phyloP scores from a whole-genome alignment of 2,329 filamentous ascomycete genomes.

The Sphaerostilbella broomeana region DNA sequence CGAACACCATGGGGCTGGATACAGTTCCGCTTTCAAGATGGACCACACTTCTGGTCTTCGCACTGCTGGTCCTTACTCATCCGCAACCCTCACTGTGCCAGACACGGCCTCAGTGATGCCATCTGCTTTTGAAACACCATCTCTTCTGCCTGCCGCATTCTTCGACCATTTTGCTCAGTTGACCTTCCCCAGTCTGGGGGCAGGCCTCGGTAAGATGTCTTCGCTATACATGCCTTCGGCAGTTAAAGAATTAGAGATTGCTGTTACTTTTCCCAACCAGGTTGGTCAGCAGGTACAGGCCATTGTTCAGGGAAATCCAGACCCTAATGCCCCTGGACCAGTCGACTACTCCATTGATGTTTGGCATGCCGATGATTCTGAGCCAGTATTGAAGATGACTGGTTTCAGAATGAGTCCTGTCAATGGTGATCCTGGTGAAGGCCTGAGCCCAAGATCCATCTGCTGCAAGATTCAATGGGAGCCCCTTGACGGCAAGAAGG shows the following conservation, averaged over 20 bases:
- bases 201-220: constrained; percentile 23
- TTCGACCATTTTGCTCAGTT: constrained; percentile 40
- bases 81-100: constrained; percentile 29
- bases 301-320: constrained; percentile 21
- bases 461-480: constrained; percentile 44
- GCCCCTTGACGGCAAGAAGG: constrained; percentile 22
- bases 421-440: constrained; percentile 25
- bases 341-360: constrained; percentile 31
- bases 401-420: constrained; percentile 37
- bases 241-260: constrained; percentile 27
- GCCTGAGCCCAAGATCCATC: constrained; percentile 22
- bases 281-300: constrained; percentile 24
- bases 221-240: constrained; percentile 32
- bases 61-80: constrained; percentile 15
- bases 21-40: constrained; percentile 21
- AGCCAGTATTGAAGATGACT: constrained; percentile 30
- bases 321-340: constrained; percentile 20
- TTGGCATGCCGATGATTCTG: constrained; percentile 20
- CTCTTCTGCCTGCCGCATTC: constrained; percentile 40
- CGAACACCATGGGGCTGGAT: constrained; percentile 19
- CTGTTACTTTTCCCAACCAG: constrained; percentile 17
- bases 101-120: constrained; percentile 42
- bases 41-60: constrained; percentile 11
- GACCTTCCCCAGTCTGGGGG: constrained; percentile 32
- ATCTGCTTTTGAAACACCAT: constrained; percentile 34